Evolutionary conservation across 139 green algal species (phyloP).

Genomic region (Gonium pectorale): DNA sequence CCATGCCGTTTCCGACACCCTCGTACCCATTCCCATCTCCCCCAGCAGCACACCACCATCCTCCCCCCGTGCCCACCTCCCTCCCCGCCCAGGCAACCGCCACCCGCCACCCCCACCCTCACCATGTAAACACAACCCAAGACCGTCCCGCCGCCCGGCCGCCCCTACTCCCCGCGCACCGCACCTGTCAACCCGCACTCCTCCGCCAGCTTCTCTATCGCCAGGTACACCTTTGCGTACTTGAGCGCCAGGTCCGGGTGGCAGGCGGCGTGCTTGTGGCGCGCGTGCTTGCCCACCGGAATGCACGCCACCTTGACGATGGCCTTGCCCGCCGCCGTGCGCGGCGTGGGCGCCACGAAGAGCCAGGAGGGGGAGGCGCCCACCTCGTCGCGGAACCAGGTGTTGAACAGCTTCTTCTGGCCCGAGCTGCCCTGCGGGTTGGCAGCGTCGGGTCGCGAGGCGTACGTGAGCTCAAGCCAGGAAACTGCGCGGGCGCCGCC

Average conservation of each 20-base stretch:
- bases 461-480: neutral
- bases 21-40: too few species aligned
- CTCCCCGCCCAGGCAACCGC: too few species aligned
- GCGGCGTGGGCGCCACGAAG: constrained; percentile 49
- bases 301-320: constrained; percentile 63
- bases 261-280: constrained; percentile 16
- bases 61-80: neutral
- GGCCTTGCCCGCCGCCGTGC: constrained; percentile 24
- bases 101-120: too few species aligned
- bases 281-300: constrained; percentile 47
- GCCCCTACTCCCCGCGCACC: neutral
- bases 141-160: neutral
- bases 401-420: constrained; percentile 48
- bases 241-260: constrained; percentile 23
- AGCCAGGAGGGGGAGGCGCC: constrained; percentile 59
- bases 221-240: constrained; percentile 52
- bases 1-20: too few species aligned
- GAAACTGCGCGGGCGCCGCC: too few species aligned
- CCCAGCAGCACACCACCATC: neutral
- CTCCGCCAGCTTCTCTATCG: constrained; percentile 53
- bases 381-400: constrained; percentile 50
- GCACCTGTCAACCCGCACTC: constrained; percentile 51
- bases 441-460: too few species aligned
- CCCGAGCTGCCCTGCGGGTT: constrained; percentile 29
- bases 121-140: too few species aligned